Percentiles rank a stretch among this genome's conserved stretches.
Evolutionary conservation across 2,329 filamentous ascomycete species (phyloP).

Genomic region (Lasiodiplodia sp.): DNA sequence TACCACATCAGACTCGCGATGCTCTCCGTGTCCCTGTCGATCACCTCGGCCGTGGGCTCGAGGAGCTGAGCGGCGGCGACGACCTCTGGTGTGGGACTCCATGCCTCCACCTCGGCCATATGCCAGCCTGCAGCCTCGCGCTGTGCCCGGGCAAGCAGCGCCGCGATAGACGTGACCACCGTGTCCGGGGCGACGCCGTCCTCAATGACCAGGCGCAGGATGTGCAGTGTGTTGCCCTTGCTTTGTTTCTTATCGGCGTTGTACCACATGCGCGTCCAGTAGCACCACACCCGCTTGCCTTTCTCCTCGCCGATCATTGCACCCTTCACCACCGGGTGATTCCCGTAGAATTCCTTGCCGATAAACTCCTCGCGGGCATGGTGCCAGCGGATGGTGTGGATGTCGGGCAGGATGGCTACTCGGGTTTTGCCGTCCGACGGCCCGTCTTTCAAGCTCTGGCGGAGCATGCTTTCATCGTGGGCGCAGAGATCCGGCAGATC

Average conservation of each 20-base stretch:
- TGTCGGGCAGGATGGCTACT: constrained; percentile 73
- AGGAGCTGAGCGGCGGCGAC: constrained; percentile 54
- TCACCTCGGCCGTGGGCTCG: constrained; percentile 57
- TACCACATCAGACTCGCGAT: constrained; percentile 79
- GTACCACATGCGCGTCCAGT: constrained; percentile 73
- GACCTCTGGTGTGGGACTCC: constrained; percentile 74
- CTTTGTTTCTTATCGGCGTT: constrained; percentile 61
- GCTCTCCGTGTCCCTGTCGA: constrained; percentile 68
- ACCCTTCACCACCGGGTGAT: constrained; percentile 69
- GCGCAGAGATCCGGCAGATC: constrained; percentile 69
- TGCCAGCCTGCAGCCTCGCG: constrained; percentile 75
- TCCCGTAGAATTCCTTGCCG: constrained; percentile 66
- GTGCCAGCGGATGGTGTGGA: constrained; percentile 76
- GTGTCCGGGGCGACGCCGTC: constrained; percentile 35
- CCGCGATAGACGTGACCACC: constrained; percentile 61
- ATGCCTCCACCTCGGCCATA: constrained; percentile 75
- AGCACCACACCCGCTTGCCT: constrained; percentile 72
- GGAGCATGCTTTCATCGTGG: constrained; percentile 70
- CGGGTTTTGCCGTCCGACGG: constrained; percentile 51
- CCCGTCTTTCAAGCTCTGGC: constrained; percentile 56
- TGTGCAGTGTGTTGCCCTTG: constrained; percentile 72
- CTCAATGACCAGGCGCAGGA: constrained; percentile 69
- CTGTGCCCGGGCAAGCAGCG: constrained; percentile 72
- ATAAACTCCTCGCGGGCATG: constrained; percentile 83
- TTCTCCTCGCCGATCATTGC: constrained; percentile 65